Conservation (phyloP, 768 basidiomycete genomes). For the Hemileccinum impolitum region DNA sequence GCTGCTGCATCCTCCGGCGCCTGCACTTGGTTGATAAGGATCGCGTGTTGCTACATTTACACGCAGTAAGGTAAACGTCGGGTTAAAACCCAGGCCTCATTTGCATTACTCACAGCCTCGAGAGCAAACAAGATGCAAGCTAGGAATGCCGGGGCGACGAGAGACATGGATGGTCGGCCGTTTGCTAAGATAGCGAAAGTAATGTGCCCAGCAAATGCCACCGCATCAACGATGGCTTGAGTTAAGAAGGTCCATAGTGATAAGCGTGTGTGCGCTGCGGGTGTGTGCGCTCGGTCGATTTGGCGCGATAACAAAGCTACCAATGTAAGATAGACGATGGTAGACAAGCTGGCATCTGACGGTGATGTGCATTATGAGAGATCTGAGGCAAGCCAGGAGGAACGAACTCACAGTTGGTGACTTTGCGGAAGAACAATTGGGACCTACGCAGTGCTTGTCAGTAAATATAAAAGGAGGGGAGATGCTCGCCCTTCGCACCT, state of each 20-base stretch:
- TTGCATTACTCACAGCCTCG: slow-evolving; percentile 62
- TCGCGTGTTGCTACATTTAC: slow-evolving; percentile 69
- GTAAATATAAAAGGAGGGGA: not conserved
- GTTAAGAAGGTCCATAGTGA: slow-evolving; percentile 82
- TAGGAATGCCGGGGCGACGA: slow-evolving; percentile 82
- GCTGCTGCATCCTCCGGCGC: slow-evolving; percentile 58
- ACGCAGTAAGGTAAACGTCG: not conserved
- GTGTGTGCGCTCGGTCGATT: slow-evolving; percentile 70
- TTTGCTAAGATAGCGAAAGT: slow-evolving; percentile 86
- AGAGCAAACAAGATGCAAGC: slow-evolving; percentile 77
- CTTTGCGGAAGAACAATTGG: slow-evolving; percentile 68
- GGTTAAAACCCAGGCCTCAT: not conserved
- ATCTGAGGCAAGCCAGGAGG: not conserved
- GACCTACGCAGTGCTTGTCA: slow-evolving; percentile 35
- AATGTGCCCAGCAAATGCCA: slow-evolving; percentile 85
- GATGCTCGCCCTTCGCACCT: slow-evolving; percentile 42
- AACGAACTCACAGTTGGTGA: slow-evolving; percentile 53
- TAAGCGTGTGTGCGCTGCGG: slow-evolving; percentile 71
- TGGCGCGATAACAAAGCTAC: slow-evolving; percentile 72
- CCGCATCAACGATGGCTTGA: slow-evolving; percentile 76
- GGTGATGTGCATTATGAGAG: not conserved
- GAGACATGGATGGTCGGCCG: slow-evolving; percentile 73
- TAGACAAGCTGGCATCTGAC: slow-evolving; percentile 71
- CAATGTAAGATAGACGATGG: slow-evolving; percentile 61
- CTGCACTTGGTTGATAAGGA: slow-evolving; percentile 80